These are phyloP conservation scores for Dictyostelium discoideum DNA, from an alignment of 78 protist species.

Conservation along the genomic window DNA sequence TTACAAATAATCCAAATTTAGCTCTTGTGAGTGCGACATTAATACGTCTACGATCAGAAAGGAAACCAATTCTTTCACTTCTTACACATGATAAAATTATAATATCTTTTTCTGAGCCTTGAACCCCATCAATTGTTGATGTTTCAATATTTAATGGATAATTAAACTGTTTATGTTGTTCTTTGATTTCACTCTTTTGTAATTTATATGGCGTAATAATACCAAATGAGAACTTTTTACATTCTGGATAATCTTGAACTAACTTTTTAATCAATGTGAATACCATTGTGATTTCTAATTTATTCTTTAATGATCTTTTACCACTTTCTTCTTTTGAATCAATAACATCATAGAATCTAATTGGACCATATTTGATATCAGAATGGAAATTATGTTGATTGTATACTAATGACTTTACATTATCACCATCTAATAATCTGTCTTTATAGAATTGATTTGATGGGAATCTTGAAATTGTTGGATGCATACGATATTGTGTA, in stretches of 20 bases:
- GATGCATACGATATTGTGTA: slow-evolving; percentile 92
- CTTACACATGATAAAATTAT: slow-evolving; percentile 89
- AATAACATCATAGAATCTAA: not conserved
- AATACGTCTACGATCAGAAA: slow-evolving; percentile 89
- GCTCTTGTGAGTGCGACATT: slow-evolving; percentile 96
- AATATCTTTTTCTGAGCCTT: slow-evolving; percentile 91
- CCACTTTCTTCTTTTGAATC: slow-evolving; percentile 1
- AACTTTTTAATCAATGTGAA: not conserved
- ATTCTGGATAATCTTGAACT: slow-evolving; percentile 9
- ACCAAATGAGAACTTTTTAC: not conserved
- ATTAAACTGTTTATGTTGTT: not conserved
- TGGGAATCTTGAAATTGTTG: slow-evolving; percentile 86
- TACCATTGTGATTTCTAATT: not conserved
- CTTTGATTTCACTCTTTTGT: slow-evolving; percentile 21
- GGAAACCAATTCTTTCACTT: slow-evolving; percentile 87
- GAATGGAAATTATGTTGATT: not conserved
- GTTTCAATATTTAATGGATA: slow-evolving; percentile 11
- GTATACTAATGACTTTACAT: not conserved
- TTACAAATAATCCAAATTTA: slow-evolving; percentile 34
- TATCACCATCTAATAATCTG: slow-evolving; percentile 48
- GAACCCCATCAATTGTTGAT: slow-evolving; percentile 86
- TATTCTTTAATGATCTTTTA: not conserved
- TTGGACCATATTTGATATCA: not conserved
- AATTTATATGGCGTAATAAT: slow-evolving; percentile 36
- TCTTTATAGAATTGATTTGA: slow-evolving; percentile 77